A percentile compares a stretch with the other conserved stretches of the same genome.
phyloP scores from a whole-genome alignment of 139 green algal genomes.

The Chlamydomonas applanata region DNA sequence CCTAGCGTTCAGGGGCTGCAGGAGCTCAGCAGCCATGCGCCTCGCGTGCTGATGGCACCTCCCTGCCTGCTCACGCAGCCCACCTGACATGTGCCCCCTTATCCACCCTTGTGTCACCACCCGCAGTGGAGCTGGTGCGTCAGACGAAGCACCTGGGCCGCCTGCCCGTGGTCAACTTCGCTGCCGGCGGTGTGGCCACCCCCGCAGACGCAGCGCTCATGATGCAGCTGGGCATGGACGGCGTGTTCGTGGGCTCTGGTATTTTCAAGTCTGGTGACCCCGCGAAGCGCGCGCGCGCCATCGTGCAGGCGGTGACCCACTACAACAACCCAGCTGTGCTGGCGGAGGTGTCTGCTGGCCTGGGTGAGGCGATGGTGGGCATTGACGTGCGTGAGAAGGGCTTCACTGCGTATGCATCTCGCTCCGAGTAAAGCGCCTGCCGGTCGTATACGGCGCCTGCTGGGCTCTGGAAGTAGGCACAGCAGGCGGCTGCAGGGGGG shows the following conservation, averaged over 20 bases:
- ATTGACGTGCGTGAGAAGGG: constrained; percentile 88
- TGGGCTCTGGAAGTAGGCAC: too few relatives aligned
- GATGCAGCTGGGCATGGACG: constrained; percentile 98
- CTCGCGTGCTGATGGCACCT: too few relatives aligned
- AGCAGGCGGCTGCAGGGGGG: too few relatives aligned
- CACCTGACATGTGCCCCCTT: too few relatives aligned
- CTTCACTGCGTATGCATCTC: constrained; percentile 82
- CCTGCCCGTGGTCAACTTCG: constrained; percentile 99
- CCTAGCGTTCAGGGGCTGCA: too few relatives aligned
- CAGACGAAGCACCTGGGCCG: constrained; percentile 87
- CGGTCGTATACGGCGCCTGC: too few relatives aligned
- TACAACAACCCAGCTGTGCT: constrained; percentile 97
- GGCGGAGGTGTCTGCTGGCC: constrained; percentile 84
- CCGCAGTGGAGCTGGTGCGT: constrained; percentile 87
- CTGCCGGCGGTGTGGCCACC: constrained; percentile 96
- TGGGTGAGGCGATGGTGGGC: constrained; percentile 98
- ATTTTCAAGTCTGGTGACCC: constrained; percentile 99
- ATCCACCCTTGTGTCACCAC: too few relatives aligned
- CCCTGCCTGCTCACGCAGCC: too few relatives aligned
- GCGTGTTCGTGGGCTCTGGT: constrained; percentile 97
- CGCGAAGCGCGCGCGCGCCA: constrained; percentile 86
- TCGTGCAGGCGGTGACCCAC: constrained; percentile 98
- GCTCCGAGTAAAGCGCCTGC: constrained; percentile 85
- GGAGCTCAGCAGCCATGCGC: too few relatives aligned
- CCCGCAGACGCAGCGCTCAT: constrained; percentile 99